Evolutionary conservation across 2,329 filamentous ascomycete species (phyloP).

Genomic region (Monilinia polystroma): DNA sequence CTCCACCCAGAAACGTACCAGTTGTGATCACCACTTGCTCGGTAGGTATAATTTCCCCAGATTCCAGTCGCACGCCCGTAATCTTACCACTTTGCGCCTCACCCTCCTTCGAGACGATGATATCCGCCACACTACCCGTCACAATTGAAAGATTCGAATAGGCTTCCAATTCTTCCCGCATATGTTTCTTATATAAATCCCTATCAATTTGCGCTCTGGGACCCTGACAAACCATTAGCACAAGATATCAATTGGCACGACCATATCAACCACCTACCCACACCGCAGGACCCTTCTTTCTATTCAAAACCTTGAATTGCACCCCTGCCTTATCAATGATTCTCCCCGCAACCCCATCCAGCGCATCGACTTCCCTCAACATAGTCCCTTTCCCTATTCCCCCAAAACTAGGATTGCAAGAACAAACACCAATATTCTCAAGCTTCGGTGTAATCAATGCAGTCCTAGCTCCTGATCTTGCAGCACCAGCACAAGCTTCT

Average conservation of each 20-base stretch:
- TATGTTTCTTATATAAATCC: constrained; percentile 81
- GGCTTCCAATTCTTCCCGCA: constrained; percentile 77
- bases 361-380: constrained; percentile 88
- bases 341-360: constrained; percentile 84
- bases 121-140: constrained; percentile 87
- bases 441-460: constrained; percentile 85
- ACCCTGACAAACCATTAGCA: constrained; percentile 49
- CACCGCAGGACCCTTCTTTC: constrained; percentile 87
- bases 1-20: constrained; percentile 89
- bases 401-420: constrained; percentile 94
- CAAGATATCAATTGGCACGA: not conserved
- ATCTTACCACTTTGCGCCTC: constrained; percentile 66
- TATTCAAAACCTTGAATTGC: constrained; percentile 89
- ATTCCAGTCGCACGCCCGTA: constrained; percentile 80
- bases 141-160: constrained; percentile 81
- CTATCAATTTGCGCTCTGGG: constrained; percentile 95
- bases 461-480: constrained; percentile 82
- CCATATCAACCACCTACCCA: constrained; percentile 53
- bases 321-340: constrained; percentile 92
- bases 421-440: constrained; percentile 90
- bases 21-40: constrained; percentile 90
- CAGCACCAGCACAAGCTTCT: constrained; percentile 89
- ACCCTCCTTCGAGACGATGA: constrained; percentile 65
- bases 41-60: constrained; percentile 78
- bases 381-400: constrained; percentile 99